A percentile compares a stretch with the other conserved stretches of the same genome.
Evolutionary conservation across 176 grass and related monocot species (phyloP).

Genomic region (Paspalum vaginatum): DNA sequence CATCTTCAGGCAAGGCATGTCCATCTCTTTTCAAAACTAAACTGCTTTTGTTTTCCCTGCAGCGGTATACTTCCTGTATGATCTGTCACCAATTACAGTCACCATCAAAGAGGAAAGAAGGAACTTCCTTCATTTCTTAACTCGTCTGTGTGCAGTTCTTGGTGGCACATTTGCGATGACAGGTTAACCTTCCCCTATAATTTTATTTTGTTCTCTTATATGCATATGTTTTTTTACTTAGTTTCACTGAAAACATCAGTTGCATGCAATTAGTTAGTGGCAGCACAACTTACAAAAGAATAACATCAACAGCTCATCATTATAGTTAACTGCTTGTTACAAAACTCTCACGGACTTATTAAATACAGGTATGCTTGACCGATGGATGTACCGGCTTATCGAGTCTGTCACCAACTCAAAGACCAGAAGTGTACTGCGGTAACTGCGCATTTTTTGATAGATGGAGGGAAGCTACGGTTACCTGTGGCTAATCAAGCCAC

Average conservation of each 20-base stretch:
- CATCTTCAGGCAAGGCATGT: not conserved
- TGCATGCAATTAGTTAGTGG: not conserved
- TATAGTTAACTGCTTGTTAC: not conserved
- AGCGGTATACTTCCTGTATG: slow-evolving; percentile 98
- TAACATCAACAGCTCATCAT: not conserved
- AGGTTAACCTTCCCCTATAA: slow-evolving; percentile 48
- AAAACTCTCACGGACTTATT: not conserved
- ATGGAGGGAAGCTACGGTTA: not conserved
- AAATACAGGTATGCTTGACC: slow-evolving; percentile 88
- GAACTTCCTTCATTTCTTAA: slow-evolving; percentile 97
- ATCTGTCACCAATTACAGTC: slow-evolving; percentile 97
- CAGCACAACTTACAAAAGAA: not conserved
- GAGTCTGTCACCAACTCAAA: slow-evolving; percentile 73
- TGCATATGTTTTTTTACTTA: not conserved
- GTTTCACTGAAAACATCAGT: not conserved
- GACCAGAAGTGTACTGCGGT: slow-evolving; percentile 69
- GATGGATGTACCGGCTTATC: slow-evolving; percentile 94
- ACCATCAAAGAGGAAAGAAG: slow-evolving; percentile 94
- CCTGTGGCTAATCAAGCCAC: slow-evolving; percentile 28
- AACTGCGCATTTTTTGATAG: slow-evolving; percentile 9
- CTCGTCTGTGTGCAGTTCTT: slow-evolving; percentile 94
- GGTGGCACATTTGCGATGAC: slow-evolving; percentile 99
- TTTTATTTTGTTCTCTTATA: not conserved
- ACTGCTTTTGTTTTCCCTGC: slow-evolving; percentile 24
- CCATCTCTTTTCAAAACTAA: slow-evolving; percentile 36